Percentiles rank a stretch among this genome's conserved stretches.
These are phyloP conservation scores for Saksenaea oblongispora DNA, from an alignment of 371 early-diverging fungal species.

Conservation along the genomic window DNA sequence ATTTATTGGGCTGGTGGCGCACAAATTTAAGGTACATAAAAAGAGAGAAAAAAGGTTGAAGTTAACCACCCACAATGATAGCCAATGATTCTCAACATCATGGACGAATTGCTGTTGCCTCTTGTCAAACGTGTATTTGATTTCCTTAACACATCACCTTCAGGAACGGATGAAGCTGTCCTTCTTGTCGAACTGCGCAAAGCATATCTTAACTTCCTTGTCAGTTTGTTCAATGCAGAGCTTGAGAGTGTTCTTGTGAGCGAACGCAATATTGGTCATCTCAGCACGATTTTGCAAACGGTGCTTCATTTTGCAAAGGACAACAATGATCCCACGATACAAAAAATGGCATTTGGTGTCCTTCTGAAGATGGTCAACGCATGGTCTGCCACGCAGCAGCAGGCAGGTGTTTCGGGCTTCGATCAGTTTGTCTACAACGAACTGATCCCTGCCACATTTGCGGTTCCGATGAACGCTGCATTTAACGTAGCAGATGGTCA, in stretches of 20 bases:
- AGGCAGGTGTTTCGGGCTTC: conserved; percentile 52
- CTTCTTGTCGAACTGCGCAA: conserved; percentile 76
- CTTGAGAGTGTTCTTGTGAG: conserved; percentile 78
- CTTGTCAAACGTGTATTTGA: conserved; percentile 82
- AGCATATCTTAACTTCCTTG: conserved; percentile 82
- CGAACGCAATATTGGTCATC: conserved; percentile 72
- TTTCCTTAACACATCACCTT: conserved; percentile 78
- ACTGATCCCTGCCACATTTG: conserved; percentile 78
- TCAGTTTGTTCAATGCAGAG: conserved; percentile 80
- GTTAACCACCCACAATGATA: conserved; percentile 15
- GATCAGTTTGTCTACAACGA: conserved; percentile 80
- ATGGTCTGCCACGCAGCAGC: conserved; percentile 67
- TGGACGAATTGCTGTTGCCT: conserved; percentile 80
- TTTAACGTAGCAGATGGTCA: conserved; percentile 86
- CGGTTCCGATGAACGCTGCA: conserved; percentile 74
- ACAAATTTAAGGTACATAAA: conserved; percentile 81
- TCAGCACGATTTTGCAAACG: conserved; percentile 76
- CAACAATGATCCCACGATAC: conserved; percentile 66
- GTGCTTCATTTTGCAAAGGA: conserved; percentile 81
- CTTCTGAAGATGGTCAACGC: conserved; percentile 76
- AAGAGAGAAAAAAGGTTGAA: background rate
- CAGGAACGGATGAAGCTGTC: conserved; percentile 90
- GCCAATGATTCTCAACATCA: conserved; percentile 54
- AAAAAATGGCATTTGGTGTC: conserved; percentile 84
- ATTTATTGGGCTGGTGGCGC: conserved; percentile 80